phyloP scores from a whole-genome alignment of 2,329 filamentous ascomycete species.

The Grosmannia clavigera region DNA sequence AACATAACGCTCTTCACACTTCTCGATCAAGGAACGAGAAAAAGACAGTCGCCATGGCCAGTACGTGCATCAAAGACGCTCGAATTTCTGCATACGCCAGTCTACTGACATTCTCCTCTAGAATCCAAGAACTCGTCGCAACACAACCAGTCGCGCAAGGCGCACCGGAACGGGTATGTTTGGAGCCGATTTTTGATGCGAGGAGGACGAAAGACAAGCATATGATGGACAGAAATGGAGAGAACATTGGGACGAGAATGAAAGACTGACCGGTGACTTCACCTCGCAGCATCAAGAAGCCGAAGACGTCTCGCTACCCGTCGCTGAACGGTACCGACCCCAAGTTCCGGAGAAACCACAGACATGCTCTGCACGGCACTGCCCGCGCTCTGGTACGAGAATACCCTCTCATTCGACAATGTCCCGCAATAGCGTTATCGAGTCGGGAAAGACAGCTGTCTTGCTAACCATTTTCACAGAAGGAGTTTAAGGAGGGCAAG shows the following conservation, averaged over 20 bases:
- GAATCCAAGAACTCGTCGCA: slow-evolving; percentile 99
- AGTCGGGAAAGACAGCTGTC: neutral
- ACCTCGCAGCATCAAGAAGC: slow-evolving; percentile 89
- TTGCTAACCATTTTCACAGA: slow-evolving; percentile 44
- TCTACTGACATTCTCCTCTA: slow-evolving; percentile 28
- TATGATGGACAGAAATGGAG: neutral
- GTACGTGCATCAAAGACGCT: slow-evolving; percentile 34
- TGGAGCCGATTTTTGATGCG: neutral
- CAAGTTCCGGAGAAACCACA: slow-evolving; percentile 99
- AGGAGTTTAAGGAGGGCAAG: slow-evolving; percentile 84
- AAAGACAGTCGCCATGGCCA: slow-evolving; percentile 53
- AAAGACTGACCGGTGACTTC: neutral
- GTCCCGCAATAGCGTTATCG: no score
- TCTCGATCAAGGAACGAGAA: slow-evolving; percentile 11
- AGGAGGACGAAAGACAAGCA: neutral
- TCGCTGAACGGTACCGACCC: slow-evolving; percentile 98
- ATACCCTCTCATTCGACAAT: neutral
- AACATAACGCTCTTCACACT: slow-evolving; percentile 2
- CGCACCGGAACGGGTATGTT: slow-evolving; percentile 95
- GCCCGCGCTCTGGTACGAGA: slow-evolving; percentile 81
- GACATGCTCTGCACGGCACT: slow-evolving; percentile 98
- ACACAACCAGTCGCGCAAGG: slow-evolving; percentile 97
- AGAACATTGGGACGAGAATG: neutral
- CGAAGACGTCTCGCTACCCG: slow-evolving; percentile 97
- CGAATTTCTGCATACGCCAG: neutral